Conservation (phyloP, 352 stramenopile species). For the Pythium pectinolyticum region DNA sequence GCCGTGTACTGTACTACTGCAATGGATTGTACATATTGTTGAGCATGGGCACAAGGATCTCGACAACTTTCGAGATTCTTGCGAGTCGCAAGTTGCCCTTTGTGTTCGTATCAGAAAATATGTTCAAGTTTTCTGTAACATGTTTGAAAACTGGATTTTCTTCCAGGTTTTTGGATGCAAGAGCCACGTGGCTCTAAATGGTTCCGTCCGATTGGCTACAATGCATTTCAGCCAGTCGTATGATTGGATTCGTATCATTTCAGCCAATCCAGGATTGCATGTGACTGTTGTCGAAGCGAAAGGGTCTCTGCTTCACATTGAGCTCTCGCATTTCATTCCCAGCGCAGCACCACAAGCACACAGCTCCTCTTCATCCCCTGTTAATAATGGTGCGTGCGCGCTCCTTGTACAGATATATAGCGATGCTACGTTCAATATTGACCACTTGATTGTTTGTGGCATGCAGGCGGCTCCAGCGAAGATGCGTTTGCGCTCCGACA, state of each 20-base stretch:
- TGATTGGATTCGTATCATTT: background rate
- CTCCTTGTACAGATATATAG: background rate
- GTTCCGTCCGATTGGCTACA: constrained; percentile 16
- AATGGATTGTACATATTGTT: no score
- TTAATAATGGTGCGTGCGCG: constrained; percentile 29
- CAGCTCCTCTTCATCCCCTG: background rate
- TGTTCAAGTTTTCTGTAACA: background rate
- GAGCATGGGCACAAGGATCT: no score
- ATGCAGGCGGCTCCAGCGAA: constrained; percentile 66
- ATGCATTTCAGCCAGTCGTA: constrained; percentile 22
- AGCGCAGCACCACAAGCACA: constrained; percentile 1
- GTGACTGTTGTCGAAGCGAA: constrained; percentile 11
- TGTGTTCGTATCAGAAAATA: constrained; percentile 2
- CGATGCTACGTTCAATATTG: no score
- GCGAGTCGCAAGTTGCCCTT: constrained; percentile 7
- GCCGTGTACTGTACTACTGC: no score
- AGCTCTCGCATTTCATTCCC: constrained; percentile 10
- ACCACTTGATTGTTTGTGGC: constrained; percentile 1
- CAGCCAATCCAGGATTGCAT: constrained; percentile 1
- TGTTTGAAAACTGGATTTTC: background rate
- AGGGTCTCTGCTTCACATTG: constrained; percentile 1
- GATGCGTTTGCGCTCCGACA: constrained; percentile 85
- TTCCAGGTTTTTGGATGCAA: constrained; percentile 22
- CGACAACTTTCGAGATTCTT: no score
- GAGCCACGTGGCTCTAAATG: constrained; percentile 26